Evolutionary conservation across 1,284 basidiomycete genomes (phyloP).

Genomic region (Nidula niveotomentosa): DNA sequence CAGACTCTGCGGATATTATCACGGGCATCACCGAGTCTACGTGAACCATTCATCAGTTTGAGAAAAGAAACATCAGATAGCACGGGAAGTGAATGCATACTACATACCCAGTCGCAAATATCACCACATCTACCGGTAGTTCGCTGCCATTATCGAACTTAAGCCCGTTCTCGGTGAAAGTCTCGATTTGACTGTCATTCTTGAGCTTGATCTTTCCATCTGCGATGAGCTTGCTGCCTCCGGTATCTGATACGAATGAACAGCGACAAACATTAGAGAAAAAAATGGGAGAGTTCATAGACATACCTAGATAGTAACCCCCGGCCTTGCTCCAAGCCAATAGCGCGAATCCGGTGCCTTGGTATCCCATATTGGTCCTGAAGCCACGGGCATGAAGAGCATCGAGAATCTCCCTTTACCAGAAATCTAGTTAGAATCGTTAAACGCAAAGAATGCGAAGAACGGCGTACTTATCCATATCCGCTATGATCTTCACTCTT

Average conservation of each 20-base stretch:
- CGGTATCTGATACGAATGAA: conserved; percentile 37
- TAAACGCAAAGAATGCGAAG: background rate
- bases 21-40: background rate
- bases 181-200: conserved; percentile 48
- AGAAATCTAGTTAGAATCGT: background rate
- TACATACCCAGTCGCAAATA: conserved; percentile 52
- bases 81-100: background rate
- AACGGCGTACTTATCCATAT: conserved; percentile 8
- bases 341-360: conserved; percentile 41
- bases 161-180: conserved; percentile 44
- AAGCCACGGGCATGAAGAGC: conserved; percentile 58
- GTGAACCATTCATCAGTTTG: background rate
- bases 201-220: conserved; percentile 66
- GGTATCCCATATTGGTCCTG: conserved; percentile 47
- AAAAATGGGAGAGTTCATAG: conserved; percentile 15
- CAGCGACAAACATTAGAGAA: too few relatives aligned
- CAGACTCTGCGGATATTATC: conserved; percentile 29
- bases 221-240: conserved; percentile 53
- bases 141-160: conserved; percentile 55
- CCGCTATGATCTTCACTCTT: conserved; percentile 36
- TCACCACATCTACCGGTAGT: conserved; percentile 54
- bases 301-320: conserved; percentile 34
- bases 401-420: conserved; percentile 44
- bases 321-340: conserved; percentile 27
- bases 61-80: background rate